Evolutionary conservation across 225 moss, liverwort and hornwort species (phyloP), one percentile per base, ranked within the genome.

Genomic region (Sphagnum tenellum): DNA sequence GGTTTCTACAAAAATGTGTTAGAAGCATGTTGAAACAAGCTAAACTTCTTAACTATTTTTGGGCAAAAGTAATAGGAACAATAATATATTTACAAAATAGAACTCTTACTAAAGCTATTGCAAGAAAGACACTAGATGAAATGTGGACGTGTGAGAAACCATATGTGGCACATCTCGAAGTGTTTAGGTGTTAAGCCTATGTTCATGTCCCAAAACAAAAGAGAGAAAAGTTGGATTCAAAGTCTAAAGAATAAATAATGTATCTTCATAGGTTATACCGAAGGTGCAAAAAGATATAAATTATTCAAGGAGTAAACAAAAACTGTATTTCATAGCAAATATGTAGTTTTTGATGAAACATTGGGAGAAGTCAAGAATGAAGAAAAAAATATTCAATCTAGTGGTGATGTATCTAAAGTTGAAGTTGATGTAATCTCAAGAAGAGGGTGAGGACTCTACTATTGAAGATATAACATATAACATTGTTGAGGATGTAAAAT

Each of bases 141-240:
- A n/a, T 52, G 52, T 52, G 9, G 52, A 52, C 52, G 2, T 5
- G 2, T 52, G 52, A 5, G 52, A 52, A 52, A 12, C 60, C 60
- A 45, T 6, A 12, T 45, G 60, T 60, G n/a, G 5, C 60, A 14
- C 60, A 60, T 12, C 7, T n/a, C 8, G 5, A 64, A 29, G 46
- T 47, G 11, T 64, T 64, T 52, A 48, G 64, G n/a, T 64, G 49
- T 49, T 3, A n/a, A 52, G 46, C 51, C 4, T 64, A 64, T 64
- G 64, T 1, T 14, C 64, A 64, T n/a, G 49, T 9, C 7, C 3
- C 49, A 49, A 47, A 64, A 7, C 47, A 64, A 12, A 49, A 11
- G 8, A 49, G 64, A 14, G 2, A n/a, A 7, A 64, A 47, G 10
- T 47, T 64, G 5, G 47, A 64, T 4, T 45, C 64, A 49, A 64